Base-by-base conservation (phyloP, 352 stramenopile species). In the Globisporangium parvum region DNA sequence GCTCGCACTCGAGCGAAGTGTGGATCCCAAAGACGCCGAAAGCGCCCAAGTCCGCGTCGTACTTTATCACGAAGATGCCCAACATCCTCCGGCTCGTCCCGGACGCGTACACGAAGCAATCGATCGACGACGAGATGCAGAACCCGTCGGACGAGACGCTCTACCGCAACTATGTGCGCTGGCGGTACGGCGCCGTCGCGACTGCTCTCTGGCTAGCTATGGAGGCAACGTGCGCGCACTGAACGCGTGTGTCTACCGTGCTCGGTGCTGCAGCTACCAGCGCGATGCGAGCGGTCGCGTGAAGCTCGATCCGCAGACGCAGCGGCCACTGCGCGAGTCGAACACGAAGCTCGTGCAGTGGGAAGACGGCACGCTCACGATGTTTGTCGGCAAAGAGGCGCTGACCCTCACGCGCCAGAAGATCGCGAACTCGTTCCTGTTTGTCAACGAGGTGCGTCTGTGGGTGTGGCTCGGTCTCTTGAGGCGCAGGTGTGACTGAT, bases 101-200 rank as follows among this genome's bases (percentile, higher is more conserved):
- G 0, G 77, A 91, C 41, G 70, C 77, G 5, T 94, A 91, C 61
- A 92, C 84, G 14, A 79, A 80, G 60, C 71, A 88, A 28, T 59
- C 72, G 20, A 94, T 94, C 39, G 55, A 72, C 42, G 76, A 87
- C 3, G 84, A 94, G 60, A 94, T 91, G 80, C 66, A 55, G n/a
- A 86, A 92, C 56, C 83, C 77, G 47, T 88, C 80, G 20, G 84
- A 94, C 50, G 84, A 94, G 62, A 89, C 63, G 58, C 60, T 94
- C 47, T 94, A 94, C 59, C 84, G 84, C 44, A 94, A 92, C 65
- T 92, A 92, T 61, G 81, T 92, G 47, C 84, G 84, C 31, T 94
- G 84, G 84, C 69, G 84, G 47, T 85, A 70, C 41, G 41, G 4
- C 58, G 59, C 55, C n/a, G n/a, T n/a, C n/a, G n/a, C n/a, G n/a